Percentiles rank a stretch among this genome's conserved stretches.
Evolutionary conservation across 2,329 filamentous ascomycete species (phyloP).

Genomic region (Fusarium newnesense): DNA sequence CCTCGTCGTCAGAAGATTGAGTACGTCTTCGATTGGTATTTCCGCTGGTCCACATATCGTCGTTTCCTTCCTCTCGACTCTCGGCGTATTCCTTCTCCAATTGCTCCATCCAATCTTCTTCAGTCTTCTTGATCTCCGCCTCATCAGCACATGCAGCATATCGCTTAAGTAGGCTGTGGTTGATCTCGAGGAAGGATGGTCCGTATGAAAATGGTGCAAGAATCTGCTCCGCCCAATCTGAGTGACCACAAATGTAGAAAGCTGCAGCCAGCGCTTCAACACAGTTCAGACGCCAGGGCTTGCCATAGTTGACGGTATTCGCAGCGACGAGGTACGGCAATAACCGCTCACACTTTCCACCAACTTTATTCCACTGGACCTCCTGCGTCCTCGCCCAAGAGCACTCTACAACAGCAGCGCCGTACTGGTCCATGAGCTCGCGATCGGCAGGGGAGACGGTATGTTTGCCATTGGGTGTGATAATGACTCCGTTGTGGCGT

Average conservation of each 20-base stretch:
- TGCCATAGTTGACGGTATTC: conserved; percentile 97
- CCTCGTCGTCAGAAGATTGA: conserved; percentile 63
- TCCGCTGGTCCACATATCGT: conserved; percentile 89
- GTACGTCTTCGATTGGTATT: conserved; percentile 79
- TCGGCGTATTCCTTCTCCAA: conserved; percentile 90
- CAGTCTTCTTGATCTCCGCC: conserved; percentile 82
- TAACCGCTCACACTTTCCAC: conserved; percentile 90
- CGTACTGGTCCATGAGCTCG: conserved; percentile 84
- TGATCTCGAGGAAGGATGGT: conserved; percentile 89
- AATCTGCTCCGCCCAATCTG: conserved; percentile 89
- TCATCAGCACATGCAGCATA: conserved; percentile 89
- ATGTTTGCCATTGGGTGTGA: conserved; percentile 92
- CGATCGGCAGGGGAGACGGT: conserved; percentile 85
- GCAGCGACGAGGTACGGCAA: conserved; percentile 96
- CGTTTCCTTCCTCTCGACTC: conserved; percentile 74
- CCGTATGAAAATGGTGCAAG: conserved; percentile 90
- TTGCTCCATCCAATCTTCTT: conserved; percentile 88
- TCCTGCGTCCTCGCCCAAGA: conserved; percentile 95
- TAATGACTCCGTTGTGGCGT: conserved; percentile 90
- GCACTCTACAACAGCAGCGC: conserved; percentile 95
- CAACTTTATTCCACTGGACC: conserved; percentile 90
- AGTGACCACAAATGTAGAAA: conserved; percentile 91
- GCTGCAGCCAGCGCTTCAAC: conserved; percentile 93
- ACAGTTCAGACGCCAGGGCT: conserved; percentile 94
- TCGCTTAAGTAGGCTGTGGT: conserved; percentile 79